These are phyloP conservation scores for Fusarium sp. DNA, from an alignment of 2,329 filamentous ascomycete genomes.

Conservation along the genomic window DNA sequence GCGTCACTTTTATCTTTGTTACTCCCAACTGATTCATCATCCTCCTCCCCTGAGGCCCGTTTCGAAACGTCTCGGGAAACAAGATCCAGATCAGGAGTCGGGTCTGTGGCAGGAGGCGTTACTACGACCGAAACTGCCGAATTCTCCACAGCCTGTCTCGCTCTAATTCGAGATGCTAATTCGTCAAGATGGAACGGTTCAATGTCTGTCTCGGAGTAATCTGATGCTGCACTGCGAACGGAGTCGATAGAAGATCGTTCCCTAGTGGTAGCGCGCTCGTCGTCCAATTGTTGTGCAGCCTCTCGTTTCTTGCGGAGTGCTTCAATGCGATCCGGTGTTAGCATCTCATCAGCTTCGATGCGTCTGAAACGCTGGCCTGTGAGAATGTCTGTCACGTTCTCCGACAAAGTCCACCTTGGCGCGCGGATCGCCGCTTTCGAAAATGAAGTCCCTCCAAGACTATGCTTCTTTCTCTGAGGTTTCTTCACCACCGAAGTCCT, in stretches of 20 bases:
- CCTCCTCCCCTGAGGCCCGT: background rate
- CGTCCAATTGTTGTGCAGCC: slow-evolving; percentile 36
- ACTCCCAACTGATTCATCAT: slow-evolving; percentile 4
- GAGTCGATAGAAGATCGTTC: slow-evolving; percentile 40
- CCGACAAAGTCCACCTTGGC: slow-evolving; percentile 62
- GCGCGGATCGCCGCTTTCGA: slow-evolving; percentile 31
- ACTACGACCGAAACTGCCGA: slow-evolving; percentile 6
- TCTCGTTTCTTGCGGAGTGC: slow-evolving; percentile 52
- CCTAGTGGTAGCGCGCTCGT: slow-evolving; percentile 9
- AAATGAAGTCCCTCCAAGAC: slow-evolving; percentile 11
- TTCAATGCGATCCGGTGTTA: slow-evolving; percentile 62
- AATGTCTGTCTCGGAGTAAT: slow-evolving; percentile 50
- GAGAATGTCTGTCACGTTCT: slow-evolving; percentile 67
- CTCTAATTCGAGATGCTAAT: slow-evolving; percentile 54
- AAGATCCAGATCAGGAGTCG: slow-evolving; percentile 34
- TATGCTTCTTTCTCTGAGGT: slow-evolving; percentile 52
- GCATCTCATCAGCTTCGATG: slow-evolving; percentile 67
- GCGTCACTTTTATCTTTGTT: background rate
- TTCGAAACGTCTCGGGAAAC: slow-evolving; percentile 39
- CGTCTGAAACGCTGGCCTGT: slow-evolving; percentile 63
- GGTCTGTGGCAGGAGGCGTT: slow-evolving; percentile 3
- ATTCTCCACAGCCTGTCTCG: slow-evolving; percentile 40
- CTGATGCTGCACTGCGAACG: slow-evolving; percentile 31
- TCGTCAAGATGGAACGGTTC: slow-evolving; percentile 62
- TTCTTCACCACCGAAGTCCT: slow-evolving; percentile 52